These are phyloP conservation scores for Ogataea hybrid DNA, from an alignment of 1,139 yeast species.

Conservation along the genomic window DNA sequence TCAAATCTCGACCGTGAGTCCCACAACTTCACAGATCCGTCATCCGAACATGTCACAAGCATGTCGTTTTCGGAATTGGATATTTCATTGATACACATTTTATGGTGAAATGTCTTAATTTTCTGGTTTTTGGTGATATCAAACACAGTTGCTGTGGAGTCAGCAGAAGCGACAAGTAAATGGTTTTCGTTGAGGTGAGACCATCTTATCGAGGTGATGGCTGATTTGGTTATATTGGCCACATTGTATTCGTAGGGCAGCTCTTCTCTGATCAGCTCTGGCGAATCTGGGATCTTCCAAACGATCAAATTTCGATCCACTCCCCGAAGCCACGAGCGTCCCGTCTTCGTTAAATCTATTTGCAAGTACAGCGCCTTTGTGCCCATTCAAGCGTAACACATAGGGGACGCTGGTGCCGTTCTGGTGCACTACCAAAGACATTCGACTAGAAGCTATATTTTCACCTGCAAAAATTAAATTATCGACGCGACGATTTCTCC, in stretches of 20 bases:
- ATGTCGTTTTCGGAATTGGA: constrained; percentile 28
- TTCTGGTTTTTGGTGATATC: constrained; percentile 57
- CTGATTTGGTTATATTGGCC: constrained; percentile 45
- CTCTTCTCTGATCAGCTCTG: constrained; percentile 26
- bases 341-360: constrained; percentile 46
- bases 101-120: constrained; percentile 51
- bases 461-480: too few species aligned
- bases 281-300: constrained; percentile 42
- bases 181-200: constrained; percentile 34
- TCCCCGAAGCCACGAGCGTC: constrained; percentile 49
- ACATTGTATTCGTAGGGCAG: constrained; percentile 33
- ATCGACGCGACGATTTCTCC: constrained; percentile 9
- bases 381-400: constrained; percentile 29
- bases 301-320: constrained; percentile 44
- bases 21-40: constrained; percentile 60
- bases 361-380: constrained; percentile 48
- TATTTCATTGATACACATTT: constrained; percentile 54
- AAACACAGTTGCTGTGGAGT: constrained; percentile 50
- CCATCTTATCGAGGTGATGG: constrained; percentile 53
- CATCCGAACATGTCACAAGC: constrained; percentile 54
- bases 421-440: constrained; percentile 10
- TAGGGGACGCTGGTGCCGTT: neutral
- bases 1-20: constrained; percentile 55
- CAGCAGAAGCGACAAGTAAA: constrained; percentile 50
- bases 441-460: neutral